Conservation (phyloP, 2,329 filamentous ascomycete species). For the Trichoderma gracile region DNA sequence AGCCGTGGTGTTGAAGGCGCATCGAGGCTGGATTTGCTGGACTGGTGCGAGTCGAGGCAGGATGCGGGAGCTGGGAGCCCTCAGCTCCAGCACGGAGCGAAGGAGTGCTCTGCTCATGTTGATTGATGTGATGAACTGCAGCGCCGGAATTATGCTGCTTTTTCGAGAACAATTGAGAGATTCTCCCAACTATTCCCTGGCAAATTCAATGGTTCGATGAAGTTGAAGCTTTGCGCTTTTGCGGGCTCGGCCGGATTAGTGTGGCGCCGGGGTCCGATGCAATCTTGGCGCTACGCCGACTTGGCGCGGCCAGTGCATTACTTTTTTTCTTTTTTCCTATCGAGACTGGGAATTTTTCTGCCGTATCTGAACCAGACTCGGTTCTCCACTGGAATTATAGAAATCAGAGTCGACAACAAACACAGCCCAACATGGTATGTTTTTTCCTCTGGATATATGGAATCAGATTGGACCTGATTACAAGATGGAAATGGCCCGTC, state of each 20-base stretch:
- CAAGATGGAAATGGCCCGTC: conserved; percentile 12
- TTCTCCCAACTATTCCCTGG: no score
- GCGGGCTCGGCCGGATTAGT: conserved; percentile 36
- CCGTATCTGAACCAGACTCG: not conserved
- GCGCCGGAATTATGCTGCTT: conserved; percentile 27
- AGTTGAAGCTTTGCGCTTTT: conserved; percentile 22
- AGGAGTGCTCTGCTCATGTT: conserved; percentile 61
- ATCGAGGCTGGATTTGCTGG: conserved; percentile 36
- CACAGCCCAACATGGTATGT: conserved; percentile 39
- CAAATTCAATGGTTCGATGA: conserved; percentile 7
- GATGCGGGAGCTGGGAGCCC: conserved; percentile 42
- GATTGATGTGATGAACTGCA: conserved; percentile 27
- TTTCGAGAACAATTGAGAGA: not conserved
- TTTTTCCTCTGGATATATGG: not conserved
- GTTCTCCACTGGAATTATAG: conserved; percentile 11
- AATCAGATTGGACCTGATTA: not conserved
- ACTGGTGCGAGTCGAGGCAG: conserved; percentile 32
- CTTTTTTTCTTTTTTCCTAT: conserved; percentile 30
- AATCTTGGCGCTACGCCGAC: conserved; percentile 21
- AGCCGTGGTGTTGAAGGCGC: conserved; percentile 49
- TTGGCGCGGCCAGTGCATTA: conserved; percentile 30
- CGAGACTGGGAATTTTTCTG: conserved; percentile 34
- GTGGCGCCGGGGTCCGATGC: conserved; percentile 38
- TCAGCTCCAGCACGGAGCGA: conserved; percentile 63
- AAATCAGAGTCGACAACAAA: conserved; percentile 23